Percentiles rank a stretch among this genome's conserved stretches.
These are phyloP conservation scores for Lasiosphaeria hispida DNA, from an alignment of 495 filamentous ascomycete genomes.

Conservation along the genomic window DNA sequence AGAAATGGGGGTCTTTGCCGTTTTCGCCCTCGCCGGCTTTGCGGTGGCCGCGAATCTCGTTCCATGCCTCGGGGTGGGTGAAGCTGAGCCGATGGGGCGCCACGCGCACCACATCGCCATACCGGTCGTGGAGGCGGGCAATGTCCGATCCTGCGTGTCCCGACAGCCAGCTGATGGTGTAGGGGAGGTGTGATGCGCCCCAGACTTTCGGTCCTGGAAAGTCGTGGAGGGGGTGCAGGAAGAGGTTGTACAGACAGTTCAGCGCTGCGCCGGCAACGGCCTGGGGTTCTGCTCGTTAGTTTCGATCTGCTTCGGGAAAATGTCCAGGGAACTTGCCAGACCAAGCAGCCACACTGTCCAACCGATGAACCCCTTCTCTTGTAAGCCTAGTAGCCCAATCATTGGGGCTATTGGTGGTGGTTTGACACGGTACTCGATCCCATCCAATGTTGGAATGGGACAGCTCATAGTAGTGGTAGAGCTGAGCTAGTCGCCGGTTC, in stretches of 20 bases:
- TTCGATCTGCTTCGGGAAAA: too few species aligned
- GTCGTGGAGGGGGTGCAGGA: constrained; percentile 50
- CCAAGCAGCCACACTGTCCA: too few species aligned
- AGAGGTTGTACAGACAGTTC: constrained; percentile 46
- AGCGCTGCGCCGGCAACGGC: too few species aligned
- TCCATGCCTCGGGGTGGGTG: constrained; percentile 50
- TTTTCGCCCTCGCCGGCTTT: constrained; percentile 20
- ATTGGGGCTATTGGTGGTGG: too few species aligned
- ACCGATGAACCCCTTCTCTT: too few species aligned
- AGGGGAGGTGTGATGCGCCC: constrained; percentile 42
- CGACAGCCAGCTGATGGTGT: neutral
- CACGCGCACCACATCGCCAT: constrained; percentile 56
- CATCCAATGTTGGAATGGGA: too few species aligned
- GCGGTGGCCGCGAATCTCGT: constrained; percentile 55
- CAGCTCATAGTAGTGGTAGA: too few species aligned
- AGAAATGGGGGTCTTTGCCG: constrained; percentile 36
- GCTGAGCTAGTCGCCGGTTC: too few species aligned
- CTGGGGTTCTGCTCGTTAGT: too few species aligned
- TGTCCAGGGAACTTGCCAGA: too few species aligned
- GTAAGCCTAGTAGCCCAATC: too few species aligned
- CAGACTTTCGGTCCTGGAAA: constrained; percentile 52
- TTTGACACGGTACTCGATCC: too few species aligned
- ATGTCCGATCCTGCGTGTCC: constrained; percentile 16
- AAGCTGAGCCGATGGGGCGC: constrained; percentile 56
- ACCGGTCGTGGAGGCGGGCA: constrained; percentile 42